Conservation (phyloP, 257 asterid species). For the Prunella vulgaris region DNA sequence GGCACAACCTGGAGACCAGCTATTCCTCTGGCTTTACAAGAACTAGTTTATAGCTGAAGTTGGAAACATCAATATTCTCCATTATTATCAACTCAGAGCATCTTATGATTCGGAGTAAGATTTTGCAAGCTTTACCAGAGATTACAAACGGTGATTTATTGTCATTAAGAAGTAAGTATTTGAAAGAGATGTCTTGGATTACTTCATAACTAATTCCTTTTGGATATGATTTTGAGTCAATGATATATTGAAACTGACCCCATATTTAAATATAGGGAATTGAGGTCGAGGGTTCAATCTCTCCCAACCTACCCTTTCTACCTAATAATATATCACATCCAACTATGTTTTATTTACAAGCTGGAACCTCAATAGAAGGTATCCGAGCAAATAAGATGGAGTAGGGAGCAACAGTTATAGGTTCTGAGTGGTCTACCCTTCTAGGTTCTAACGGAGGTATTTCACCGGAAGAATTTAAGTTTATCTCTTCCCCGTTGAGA, state of each 20-base stretch:
- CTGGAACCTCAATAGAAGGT: constrained; percentile 52
- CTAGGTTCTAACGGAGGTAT: constrained; percentile 63
- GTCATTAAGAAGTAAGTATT: background rate
- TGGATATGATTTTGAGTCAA: background rate
- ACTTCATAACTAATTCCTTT: background rate
- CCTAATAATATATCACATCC: background rate
- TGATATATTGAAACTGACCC: background rate
- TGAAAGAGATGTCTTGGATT: background rate
- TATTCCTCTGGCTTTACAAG: constrained; percentile 40
- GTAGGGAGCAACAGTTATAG: constrained; percentile 55
- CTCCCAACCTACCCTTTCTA: background rate
- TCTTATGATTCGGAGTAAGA: background rate
- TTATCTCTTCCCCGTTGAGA: constrained; percentile 56
- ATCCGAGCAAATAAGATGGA: constrained; percentile 67
- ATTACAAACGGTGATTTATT: no score
- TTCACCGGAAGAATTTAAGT: constrained; percentile 41
- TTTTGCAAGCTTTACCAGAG: no score
- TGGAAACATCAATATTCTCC: constrained; percentile 21
- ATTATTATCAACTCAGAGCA: background rate
- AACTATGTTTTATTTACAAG: constrained; percentile 36
- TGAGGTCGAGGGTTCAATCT: background rate
- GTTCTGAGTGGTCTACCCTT: constrained; percentile 33
- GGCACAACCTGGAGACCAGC: constrained; percentile 56
- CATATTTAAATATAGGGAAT: background rate
- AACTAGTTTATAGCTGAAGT: constrained; percentile 24